Evolutionary conservation across 2,329 filamentous ascomycete genomes (phyloP).

Genomic region (Aspergillus neoniger): DNA sequence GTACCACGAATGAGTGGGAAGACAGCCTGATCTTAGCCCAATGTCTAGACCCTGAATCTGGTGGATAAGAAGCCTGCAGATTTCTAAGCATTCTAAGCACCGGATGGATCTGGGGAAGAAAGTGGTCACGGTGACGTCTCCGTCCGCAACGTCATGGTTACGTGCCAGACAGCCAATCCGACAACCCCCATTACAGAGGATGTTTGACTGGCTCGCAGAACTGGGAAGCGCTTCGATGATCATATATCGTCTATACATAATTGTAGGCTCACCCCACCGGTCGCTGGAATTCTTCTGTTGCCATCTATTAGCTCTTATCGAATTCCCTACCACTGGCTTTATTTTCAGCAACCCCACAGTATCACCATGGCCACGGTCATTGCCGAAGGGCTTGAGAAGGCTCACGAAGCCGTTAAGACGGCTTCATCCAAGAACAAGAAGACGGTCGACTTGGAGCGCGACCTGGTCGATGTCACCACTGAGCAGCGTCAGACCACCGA

Average conservation of each 20-base stretch:
- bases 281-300: background rate
- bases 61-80: no score
- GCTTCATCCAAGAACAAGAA: conserved; percentile 49
- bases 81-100: no score
- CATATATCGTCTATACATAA: background rate
- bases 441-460: conserved; percentile 59
- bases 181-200: background rate
- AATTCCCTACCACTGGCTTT: background rate
- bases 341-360: background rate
- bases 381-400: conserved; percentile 33
- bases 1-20: no score
- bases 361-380: conserved; percentile 29
- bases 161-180: conserved; percentile 2
- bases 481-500: conserved; percentile 71
- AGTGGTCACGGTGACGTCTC: conserved; percentile 5
- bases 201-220: no score
- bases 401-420: conserved; percentile 29
- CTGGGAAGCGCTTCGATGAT: background rate
- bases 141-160: conserved; percentile 5
- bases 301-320: background rate
- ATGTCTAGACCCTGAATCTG: no score
- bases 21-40: no score
- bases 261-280: background rate
- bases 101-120: no score
- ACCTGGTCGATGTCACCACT: conserved; percentile 61